Base-by-base conservation (phyloP, 2,329 filamentous ascomycete genomes). In the Aspergillus calidoustus region DNA sequence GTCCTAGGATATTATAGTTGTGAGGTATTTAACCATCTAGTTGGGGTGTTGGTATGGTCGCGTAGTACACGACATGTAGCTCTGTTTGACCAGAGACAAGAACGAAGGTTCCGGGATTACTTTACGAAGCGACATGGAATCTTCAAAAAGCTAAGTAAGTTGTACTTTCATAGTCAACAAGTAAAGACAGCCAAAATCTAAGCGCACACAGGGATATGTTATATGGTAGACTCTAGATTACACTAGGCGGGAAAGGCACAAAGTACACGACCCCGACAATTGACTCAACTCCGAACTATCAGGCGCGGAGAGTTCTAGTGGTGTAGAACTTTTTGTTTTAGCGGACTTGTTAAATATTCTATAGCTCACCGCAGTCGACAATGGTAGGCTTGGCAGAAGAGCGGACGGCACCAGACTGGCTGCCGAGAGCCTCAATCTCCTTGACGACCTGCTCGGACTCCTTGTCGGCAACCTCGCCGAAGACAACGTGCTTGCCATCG, bases 401-500 rank as follows among this genome's bases (percentile, higher is more conserved):
- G 78, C 84, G 82, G 69, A 80, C 68, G 57, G 74, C 53, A 61
- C 87, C 87, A 62, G 78, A 82, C 74, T 74, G 76, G 77, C 78
- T 83, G 70, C 87, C 87, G 69, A 82, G 81, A 57, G 80, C 79
- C 81, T 89, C 87, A 66, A 89, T 84, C 66, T 82, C 80, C 77
- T 82, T 82, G 75, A 89, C 83, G 62, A 86, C 72, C 64, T 80
- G 74, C 76, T 83, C 80, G 70, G 83, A 86, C 51, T 80, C 78
- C 5, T 73, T 71, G 63, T 87, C 85, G 66, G 82, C 83, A 65
- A 89, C 86, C 76, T 86, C 79, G 74, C 87, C 87, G 77, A 89
- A 89, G 77, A 89, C 87, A 75, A 89, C 87, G 82, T 89, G 87
- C 81, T 87, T 87, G 75, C 86, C 86, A 75, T 89, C 85, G 72